Base-by-base conservation (phyloP, 305 asterid species). In the Ilex paraguariensis region DNA sequence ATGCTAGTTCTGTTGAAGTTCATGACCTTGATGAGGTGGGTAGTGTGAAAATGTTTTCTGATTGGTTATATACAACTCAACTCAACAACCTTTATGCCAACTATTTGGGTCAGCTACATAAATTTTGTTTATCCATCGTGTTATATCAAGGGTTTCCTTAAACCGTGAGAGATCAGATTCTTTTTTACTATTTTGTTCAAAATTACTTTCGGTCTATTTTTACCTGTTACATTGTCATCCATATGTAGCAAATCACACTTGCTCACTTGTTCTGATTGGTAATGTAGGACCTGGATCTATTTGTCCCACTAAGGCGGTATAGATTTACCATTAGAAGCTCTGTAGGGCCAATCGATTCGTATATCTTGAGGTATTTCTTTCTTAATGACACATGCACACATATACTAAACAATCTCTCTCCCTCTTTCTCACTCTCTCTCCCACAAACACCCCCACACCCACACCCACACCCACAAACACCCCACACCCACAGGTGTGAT, bases 21-120 rank as follows among this genome's bases (percentile, higher is more conserved):
- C 96, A 94, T 28, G 95, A 86, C 73, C 98, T 96, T 44, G 84
- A 85, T 71, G 91, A 78, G 79, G 98, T 86, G 28, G 62, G 78
- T 79, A 16, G 16, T 64, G 39, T 67, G 52, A 57, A 60, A 40
- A 14, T 60, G 33, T 16, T 21, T 56, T 31, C 44, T 64, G 60
- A 59, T 68, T 56, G 6, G 42, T 36, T 36, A 36, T 36, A 36
- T 36, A 36, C 28, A 21, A 21, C 28, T 21, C 28, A 21, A 21
- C 28, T 21, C 2, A 21, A 21, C 28, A 21, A 21, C 2, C 28
- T 21, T 21, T 21, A 21, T 21, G 2, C 28, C 28, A 21, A 1
- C 28, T 21, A 21, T 21, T 21, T 21, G 28, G 28, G 2, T 21
- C 28, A 21, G 28, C 28, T 21, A 1, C 28, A 21, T 21, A 21